Evolutionary conservation across 2,329 filamentous ascomycete species (phyloP).

Genomic region (Aspergillus hiratsukae): DNA sequence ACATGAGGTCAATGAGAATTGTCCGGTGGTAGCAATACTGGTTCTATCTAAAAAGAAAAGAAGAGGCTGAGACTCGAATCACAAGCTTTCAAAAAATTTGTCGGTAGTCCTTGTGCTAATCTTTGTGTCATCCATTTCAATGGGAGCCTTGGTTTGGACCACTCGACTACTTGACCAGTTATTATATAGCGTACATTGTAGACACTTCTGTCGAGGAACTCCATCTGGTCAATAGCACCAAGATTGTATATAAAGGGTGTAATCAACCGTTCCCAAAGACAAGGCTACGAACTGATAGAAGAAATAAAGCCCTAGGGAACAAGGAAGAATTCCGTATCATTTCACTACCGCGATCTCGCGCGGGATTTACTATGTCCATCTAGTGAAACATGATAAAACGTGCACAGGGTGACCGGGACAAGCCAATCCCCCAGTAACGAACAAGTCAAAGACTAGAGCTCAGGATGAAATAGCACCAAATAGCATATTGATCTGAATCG

Average conservation of each 20-base stretch:
- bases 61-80: too few relatives aligned
- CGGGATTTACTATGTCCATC: conserved; percentile 22
- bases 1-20: too few relatives aligned
- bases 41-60: too few relatives aligned
- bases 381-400: conserved; percentile 12
- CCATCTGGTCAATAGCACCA: neutral
- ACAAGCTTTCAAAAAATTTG: neutral
- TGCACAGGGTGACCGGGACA: neutral
- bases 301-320: neutral
- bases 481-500: neutral
- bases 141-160: too few relatives aligned
- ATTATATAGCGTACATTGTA: too few relatives aligned
- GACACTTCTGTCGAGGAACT: too few relatives aligned
- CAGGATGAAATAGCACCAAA: neutral
- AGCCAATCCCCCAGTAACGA: neutral
- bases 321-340: conserved; percentile 7
- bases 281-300: neutral
- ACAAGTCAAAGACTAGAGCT: neutral
- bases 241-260: neutral
- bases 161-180: too few relatives aligned
- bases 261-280: neutral
- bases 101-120: neutral
- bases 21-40: too few relatives aligned
- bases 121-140: neutral
- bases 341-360: conserved; percentile 21